phyloP scores from a whole-genome alignment of 371 early-diverging fungal species.

The Rhizomucor miehei region DNA sequence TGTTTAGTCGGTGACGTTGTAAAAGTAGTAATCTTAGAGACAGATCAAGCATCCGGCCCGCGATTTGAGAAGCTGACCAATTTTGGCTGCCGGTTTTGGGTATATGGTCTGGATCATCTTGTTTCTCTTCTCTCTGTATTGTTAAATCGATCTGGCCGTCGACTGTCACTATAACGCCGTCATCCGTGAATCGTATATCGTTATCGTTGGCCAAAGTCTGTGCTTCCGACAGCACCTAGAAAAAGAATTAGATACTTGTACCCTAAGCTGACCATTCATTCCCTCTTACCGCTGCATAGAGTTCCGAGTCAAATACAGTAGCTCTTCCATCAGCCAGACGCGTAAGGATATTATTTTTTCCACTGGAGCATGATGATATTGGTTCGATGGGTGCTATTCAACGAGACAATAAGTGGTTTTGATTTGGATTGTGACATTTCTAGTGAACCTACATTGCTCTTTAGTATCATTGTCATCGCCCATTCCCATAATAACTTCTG shows the following conservation, averaged over 20 bases:
- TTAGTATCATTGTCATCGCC: conserved; percentile 4
- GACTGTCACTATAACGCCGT: conserved; percentile 50
- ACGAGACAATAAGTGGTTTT: not conserved
- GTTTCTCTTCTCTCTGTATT: conserved; percentile 15
- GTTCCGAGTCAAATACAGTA: conserved; percentile 57
- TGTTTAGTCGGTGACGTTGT: conserved; percentile 38
- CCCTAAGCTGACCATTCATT: not conserved
- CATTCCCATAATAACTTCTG: conserved; percentile 20
- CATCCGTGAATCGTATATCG: conserved; percentile 50
- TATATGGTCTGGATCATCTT: not conserved
- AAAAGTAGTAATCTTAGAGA: conserved; percentile 33
- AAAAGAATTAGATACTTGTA: not conserved
- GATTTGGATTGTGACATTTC: too few relatives aligned
- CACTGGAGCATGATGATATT: not conserved
- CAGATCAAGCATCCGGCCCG: conserved; percentile 29
- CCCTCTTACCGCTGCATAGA: conserved; percentile 47
- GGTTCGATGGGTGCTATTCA: not conserved
- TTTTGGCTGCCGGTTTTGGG: too few relatives aligned
- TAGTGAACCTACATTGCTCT: conserved; percentile 6
- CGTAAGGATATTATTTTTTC: conserved; percentile 26
- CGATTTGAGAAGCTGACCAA: conserved; percentile 15
- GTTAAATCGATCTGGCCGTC: conserved; percentile 56
- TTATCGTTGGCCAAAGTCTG: conserved; percentile 45
- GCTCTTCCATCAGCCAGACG: conserved; percentile 49
- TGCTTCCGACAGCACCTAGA: conserved; percentile 54